Evolutionary conservation across 495 filamentous ascomycete species (phyloP).

Genomic region (Podospora pseudoanserina): DNA sequence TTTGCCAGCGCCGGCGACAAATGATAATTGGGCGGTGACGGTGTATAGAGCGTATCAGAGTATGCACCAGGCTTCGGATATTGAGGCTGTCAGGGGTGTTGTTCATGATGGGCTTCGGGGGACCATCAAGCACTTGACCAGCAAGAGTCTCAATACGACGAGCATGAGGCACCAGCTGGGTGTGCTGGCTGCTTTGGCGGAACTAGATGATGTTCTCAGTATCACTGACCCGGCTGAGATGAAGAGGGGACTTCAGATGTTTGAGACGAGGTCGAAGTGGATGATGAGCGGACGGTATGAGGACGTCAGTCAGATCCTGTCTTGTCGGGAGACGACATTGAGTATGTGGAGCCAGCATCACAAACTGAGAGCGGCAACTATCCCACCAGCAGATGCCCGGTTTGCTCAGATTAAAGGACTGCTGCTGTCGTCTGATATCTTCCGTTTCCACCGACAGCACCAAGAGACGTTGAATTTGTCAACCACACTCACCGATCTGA

Average conservation of each 20-base stretch:
- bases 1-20: conserved; percentile 64
- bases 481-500: conserved; percentile 72
- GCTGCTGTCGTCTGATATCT: conserved; percentile 67
- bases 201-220: conserved; percentile 72
- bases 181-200: conserved; percentile 72
- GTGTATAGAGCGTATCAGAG: conserved; percentile 77
- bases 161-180: conserved; percentile 62
- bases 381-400: conserved; percentile 59
- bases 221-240: conserved; percentile 57
- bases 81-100: conserved; percentile 45
- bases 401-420: conserved; percentile 69
- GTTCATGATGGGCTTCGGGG: conserved; percentile 63
- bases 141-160: conserved; percentile 53
- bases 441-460: conserved; percentile 69
- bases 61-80: conserved; percentile 63
- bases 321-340: conserved; percentile 75
- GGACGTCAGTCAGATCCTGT: conserved; percentile 76
- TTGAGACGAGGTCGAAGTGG: conserved; percentile 66
- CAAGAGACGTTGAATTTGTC: conserved; percentile 83
- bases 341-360: conserved; percentile 69
- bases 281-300: conserved; percentile 72
- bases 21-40: conserved; percentile 59
- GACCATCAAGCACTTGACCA: conserved; percentile 57
- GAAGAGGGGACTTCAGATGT: conserved; percentile 56
- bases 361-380: conserved; percentile 56